Evolutionary conservation across 352 stramenopile genomes (phyloP), one percentile per base, ranked within the genome.

Genomic region (Globisporangium canariense): DNA sequence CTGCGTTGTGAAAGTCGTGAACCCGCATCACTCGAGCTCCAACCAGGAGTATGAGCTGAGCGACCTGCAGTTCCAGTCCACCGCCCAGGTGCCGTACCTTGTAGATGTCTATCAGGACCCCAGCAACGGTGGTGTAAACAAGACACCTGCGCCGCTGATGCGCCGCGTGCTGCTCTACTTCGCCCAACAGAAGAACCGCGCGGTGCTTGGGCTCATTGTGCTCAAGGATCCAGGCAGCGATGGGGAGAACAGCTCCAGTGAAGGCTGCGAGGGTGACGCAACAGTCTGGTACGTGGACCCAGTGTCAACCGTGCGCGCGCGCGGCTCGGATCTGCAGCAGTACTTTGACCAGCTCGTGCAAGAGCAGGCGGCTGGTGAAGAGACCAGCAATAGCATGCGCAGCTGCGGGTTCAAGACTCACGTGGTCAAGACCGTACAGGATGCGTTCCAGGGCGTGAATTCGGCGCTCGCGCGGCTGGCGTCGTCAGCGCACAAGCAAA

Each of bases 391-490:
- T 32, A 73, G 73, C 9, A 84, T 90, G 52, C 66, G 74, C 28
- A 76, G 60, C 9, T 91, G 81, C 46, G 61, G 62, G 1, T 93
- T 93, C 62, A 79, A 80, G 40, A 75, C 79, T 0, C 74, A 78
- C n/a, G 79, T 98, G 18, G 87, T 97, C 4, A 83, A 89, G 66
- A 86, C 78, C 13, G 73, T 88, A 46, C 77, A 81, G 7, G 78
- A 87, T 22, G 96, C 91, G 7, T 96, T 98, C 64, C 73, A 79
- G 5, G 81, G 76, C 4, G 90, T 93, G 3, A 98, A 98, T 73
- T 84, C 91, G 13, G 76, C 85, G 5, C 74, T 99, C 13, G 88
- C 85, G 11, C 73, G 74, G 0, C 78, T 98, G 51, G 67, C 82
- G 18, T 94, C 94, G 38, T 32, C 38, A 0, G 25, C 45, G 16